phyloP scores from a whole-genome alignment of 108 stramenopile genomes.

The Nitzschia putrida region DNA sequence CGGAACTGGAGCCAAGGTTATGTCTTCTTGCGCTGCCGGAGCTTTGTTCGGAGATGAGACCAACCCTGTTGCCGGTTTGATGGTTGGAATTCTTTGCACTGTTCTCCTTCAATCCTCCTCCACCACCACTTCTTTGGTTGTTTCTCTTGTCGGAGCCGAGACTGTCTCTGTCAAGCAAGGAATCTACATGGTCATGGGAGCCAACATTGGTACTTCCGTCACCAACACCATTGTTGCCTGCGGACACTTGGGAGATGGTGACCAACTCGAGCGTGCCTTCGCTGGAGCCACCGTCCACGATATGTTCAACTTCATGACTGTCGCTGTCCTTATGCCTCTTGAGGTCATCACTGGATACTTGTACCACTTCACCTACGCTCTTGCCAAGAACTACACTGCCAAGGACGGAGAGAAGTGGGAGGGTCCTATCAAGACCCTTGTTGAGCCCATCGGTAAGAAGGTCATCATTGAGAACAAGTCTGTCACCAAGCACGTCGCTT shows the following conservation, averaged over 20 bases:
- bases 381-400: constrained; percentile 45
- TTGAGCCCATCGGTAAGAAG: constrained; percentile 61
- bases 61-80: constrained; percentile 86
- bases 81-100: constrained; percentile 83
- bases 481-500: constrained; percentile 71
- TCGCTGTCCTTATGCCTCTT: constrained; percentile 77
- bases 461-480: constrained; percentile 83
- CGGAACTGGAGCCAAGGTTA: constrained; percentile 78
- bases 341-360: constrained; percentile 70
- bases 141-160: constrained; percentile 75
- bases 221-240: constrained; percentile 88
- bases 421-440: constrained; percentile 79
- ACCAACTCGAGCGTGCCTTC: constrained; percentile 86
- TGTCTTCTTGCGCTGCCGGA: constrained; percentile 82
- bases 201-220: constrained; percentile 69
- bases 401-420: constrained; percentile 71
- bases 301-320: constrained; percentile 88
- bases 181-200: constrained; percentile 77
- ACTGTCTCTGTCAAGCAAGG: constrained; percentile 62
- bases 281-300: constrained; percentile 92
- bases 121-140: constrained; percentile 89
- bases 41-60: constrained; percentile 72
- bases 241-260: constrained; percentile 84
- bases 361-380: constrained; percentile 58
- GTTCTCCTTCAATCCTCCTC: constrained; percentile 86